These are phyloP conservation scores for Neurospora sp. DNA, from an alignment of 495 filamentous ascomycete genomes.

Conservation along the genomic window DNA sequence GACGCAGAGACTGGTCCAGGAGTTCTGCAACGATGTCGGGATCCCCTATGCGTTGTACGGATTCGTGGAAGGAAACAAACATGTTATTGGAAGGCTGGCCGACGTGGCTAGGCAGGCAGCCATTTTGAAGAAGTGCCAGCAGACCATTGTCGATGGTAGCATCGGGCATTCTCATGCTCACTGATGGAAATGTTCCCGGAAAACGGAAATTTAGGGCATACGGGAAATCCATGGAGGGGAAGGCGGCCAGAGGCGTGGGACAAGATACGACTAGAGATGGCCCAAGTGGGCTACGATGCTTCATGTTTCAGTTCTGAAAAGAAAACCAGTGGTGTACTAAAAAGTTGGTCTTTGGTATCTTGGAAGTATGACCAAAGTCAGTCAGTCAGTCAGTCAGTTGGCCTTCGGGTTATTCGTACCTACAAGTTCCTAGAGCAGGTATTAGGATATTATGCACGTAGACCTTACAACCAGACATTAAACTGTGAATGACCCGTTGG, in stretches of 20 bases:
- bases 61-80: slow-evolving; percentile 84
- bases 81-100: slow-evolving; percentile 72
- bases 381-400: too few species aligned
- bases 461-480: background rate
- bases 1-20: slow-evolving; percentile 72
- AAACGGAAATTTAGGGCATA: background rate
- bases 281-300: background rate
- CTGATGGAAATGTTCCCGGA: background rate
- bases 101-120: slow-evolving; percentile 83
- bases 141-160: slow-evolving; percentile 33
- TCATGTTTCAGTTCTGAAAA: background rate
- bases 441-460: background rate
- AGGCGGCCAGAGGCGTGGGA: background rate
- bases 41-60: slow-evolving; percentile 93
- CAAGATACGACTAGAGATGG: background rate
- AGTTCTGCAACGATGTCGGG: slow-evolving; percentile 82
- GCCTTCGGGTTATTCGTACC: background rate
- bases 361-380: background rate
- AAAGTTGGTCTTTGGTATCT: background rate
- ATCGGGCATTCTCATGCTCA: slow-evolving; percentile 21
- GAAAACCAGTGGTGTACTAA: background rate
- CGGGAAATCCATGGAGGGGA: background rate
- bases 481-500: background rate
- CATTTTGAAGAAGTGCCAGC: slow-evolving; percentile 81
- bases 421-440: background rate